Conservation (phyloP, 139 green algal genomes). For the Chlorella ohadii region DNA sequence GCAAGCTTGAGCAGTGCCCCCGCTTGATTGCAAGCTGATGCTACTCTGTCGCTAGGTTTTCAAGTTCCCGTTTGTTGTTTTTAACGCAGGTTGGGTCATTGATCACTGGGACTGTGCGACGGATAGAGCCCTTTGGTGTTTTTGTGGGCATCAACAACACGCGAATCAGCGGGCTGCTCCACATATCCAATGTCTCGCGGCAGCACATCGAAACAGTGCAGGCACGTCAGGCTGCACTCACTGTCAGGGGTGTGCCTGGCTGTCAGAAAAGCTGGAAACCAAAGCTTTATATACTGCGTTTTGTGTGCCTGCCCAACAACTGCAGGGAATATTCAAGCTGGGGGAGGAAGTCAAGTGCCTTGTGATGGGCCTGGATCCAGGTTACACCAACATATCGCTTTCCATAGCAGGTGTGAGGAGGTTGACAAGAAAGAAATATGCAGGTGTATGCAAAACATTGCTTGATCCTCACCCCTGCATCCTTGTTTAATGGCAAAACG, state of each 20-base stretch:
- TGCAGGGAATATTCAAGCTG: constrained; percentile 57
- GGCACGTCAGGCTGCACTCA: background rate
- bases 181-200: constrained; percentile 68
- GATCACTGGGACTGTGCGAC: constrained; percentile 54
- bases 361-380: constrained; percentile 65
- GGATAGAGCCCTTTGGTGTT: constrained; percentile 59
- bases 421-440: background rate
- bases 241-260: no score
- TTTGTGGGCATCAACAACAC: constrained; percentile 69
- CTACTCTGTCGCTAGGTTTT: no score
- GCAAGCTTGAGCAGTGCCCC: background rate
- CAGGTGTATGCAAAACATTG: background rate
- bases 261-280: no score
- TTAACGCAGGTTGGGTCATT: constrained; percentile 38
- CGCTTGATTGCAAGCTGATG: no score
- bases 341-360: constrained; percentile 64
- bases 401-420: constrained; percentile 43
- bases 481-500: background rate
- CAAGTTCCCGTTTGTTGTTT: background rate
- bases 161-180: constrained; percentile 57
- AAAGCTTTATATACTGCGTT: no score
- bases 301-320: no score
- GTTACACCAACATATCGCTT: constrained; percentile 57
- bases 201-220: constrained; percentile 42
- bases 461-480: background rate